Evolutionary conservation across 176 grass and related monocot genomes (phyloP).

Genomic region (Raddia distichophylla): DNA sequence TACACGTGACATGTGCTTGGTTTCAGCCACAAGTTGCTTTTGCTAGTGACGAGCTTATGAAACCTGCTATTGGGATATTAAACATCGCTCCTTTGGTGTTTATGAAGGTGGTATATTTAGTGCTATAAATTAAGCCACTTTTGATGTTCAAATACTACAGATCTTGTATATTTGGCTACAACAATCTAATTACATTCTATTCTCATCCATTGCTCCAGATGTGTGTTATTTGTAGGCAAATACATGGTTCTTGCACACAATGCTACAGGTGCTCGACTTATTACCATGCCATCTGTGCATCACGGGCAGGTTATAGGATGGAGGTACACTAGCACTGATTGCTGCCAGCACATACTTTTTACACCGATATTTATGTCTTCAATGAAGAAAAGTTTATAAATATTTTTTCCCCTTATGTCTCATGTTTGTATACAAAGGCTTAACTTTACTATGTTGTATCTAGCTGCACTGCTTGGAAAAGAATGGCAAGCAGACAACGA

Average conservation of each 20-base stretch:
- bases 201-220: conserved; percentile 61
- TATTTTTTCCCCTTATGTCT: conserved; percentile 1
- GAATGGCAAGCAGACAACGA: conserved; percentile 86
- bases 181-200: conserved; percentile 37
- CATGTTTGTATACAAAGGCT: conserved; percentile 7
- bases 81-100: conserved; percentile 77
- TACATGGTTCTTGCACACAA: conserved; percentile 97
- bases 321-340: conserved; percentile 69
- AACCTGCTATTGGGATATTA: conserved; percentile 95
- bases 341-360: conserved; percentile 19
- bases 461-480: conserved; percentile 86
- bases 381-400: conserved; percentile 18
- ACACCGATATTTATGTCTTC: conserved; percentile 1
- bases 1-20: conserved; percentile 96
- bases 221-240: conserved; percentile 96
- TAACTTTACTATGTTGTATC: conserved; percentile 42
- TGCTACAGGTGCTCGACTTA: conserved; percentile 96
- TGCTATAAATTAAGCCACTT: conserved; percentile 27
- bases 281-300: conserved; percentile 99
- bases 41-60: conserved; percentile 93
- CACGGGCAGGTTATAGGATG: conserved; percentile 93
- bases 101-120: conserved; percentile 73
- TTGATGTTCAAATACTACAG: conserved; percentile 9
- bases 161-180: conserved; percentile 23
- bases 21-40: conserved; percentile 99